Conservation (phyloP, 192 early-diverging fungal species). For the Helicostylum pulchrum region DNA sequence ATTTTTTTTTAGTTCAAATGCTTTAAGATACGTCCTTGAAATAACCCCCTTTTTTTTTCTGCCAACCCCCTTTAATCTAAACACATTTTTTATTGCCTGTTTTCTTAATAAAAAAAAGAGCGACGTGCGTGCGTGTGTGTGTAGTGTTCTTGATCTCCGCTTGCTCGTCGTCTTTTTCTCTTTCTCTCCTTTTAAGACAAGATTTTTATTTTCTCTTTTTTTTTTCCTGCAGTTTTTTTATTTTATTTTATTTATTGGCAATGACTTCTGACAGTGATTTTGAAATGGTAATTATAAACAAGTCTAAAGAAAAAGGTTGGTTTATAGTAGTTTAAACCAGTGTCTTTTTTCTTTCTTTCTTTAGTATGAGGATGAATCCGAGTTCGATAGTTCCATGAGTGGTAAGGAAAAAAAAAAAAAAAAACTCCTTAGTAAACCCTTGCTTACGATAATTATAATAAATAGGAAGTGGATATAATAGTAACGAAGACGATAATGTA, state of each 20-base stretch:
- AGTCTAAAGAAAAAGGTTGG: too few relatives aligned
- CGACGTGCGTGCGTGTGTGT: background rate
- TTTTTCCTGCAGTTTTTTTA: background rate
- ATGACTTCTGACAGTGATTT: conserved; percentile 34
- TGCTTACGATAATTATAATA: too few relatives aligned
- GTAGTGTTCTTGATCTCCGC: background rate
- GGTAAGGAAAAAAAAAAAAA: conserved; percentile 7
- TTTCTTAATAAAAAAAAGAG: background rate
- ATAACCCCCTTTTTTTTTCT: background rate
- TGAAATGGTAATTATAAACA: conserved; percentile 17
- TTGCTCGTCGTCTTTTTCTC: background rate
- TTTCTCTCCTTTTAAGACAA: background rate
- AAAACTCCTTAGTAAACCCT: too few relatives aligned
- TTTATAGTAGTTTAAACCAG: too few relatives aligned
- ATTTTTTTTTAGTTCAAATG: conserved; percentile 13
- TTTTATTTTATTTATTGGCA: background rate
- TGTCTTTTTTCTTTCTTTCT: background rate
- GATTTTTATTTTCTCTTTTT: conserved; percentile 1
- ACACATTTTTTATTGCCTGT: too few relatives aligned
- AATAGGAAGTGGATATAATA: conserved; percentile 22
- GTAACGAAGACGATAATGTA: conserved; percentile 58
- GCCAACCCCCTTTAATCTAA: too few relatives aligned
- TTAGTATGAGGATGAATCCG: conserved; percentile 12
- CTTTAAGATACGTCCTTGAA: background rate
- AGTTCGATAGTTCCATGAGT: conserved; percentile 15